Evolutionary conservation across 2,329 filamentous ascomycete genomes (phyloP), one percentile per base, ranked within the genome.

Genomic region (Aspergillus spinulosporus): DNA sequence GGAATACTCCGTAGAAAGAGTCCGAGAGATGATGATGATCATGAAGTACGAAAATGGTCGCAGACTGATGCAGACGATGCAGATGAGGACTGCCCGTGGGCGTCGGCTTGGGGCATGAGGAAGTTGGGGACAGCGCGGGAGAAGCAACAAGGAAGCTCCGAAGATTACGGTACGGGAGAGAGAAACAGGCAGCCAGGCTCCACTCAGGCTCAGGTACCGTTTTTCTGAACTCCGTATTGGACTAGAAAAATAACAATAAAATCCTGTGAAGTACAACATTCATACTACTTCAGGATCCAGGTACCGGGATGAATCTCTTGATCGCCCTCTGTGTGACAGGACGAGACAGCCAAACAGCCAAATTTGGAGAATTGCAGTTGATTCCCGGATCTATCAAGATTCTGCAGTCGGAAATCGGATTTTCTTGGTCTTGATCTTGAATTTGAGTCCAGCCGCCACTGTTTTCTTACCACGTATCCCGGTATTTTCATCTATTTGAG

Each of bases 151-250:
- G 28, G 43, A 45, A 15, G 39, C n/a, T 42, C 58, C 59, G 26
- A 28, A 28, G 26, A 28, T 28, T 28, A 54, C 56, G 15, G 57
- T 52, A 54, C 55, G 59, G 54, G 59, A 47, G 56, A 54, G 52
- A 62, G 52, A 39, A 53, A 45, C 40, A 47, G 36, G 14, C 11
- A 8, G 42, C 21, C 21, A 4, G 11, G 12, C 31, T 28, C 48
- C 14, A 36, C 59, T 62, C 61, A 57, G 14, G 21, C 32, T 28
- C 48, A 50, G 37, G 46, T 49, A 49, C 46, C 46, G 32, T 32
- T 49, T 12, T 31, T 26, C 31, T 14, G 11, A n/a, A 39, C n/a
- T 37, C 15, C 31, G 47, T 49, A 44, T 14, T 48, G 47, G 47
- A n/a, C 47, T 39, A 47, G 14, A 31, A 34, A 47, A 45, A 45